These are phyloP conservation scores for Thielaviopsis musarum DNA, from an alignment of 2,329 filamentous ascomycete genomes.

Conservation along the genomic window DNA sequence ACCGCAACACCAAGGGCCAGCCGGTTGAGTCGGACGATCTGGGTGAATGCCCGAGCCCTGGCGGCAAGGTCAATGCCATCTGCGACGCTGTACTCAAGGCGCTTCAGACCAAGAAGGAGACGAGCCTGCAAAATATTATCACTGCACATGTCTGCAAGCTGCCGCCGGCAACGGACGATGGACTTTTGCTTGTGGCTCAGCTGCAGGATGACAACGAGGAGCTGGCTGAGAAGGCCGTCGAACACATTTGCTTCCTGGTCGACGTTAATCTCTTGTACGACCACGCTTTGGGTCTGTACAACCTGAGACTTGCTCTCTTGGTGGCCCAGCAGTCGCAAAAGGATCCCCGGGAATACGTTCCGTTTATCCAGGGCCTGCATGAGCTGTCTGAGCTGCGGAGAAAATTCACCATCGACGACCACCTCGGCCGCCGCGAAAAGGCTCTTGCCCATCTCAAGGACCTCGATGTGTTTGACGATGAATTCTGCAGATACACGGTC, in stretches of 20 bases:
- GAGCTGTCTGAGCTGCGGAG: slow-evolving; percentile 53
- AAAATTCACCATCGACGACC: slow-evolving; percentile 74
- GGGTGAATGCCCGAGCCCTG: slow-evolving; percentile 8
- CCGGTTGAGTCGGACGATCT: slow-evolving; percentile 7
- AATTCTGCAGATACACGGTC: slow-evolving; percentile 53
- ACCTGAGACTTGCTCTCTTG: slow-evolving; percentile 74
- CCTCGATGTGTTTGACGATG: slow-evolving; percentile 58
- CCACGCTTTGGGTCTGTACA: slow-evolving; percentile 75
- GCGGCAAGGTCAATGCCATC: slow-evolving; percentile 65
- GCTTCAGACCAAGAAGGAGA: slow-evolving; percentile 30
- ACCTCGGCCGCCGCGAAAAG: slow-evolving; percentile 60
- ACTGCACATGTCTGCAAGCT: slow-evolving; percentile 89
- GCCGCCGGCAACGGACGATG: slow-evolving; percentile 78
- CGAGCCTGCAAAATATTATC: slow-evolving; percentile 76
- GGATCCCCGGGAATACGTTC: slow-evolving; percentile 87
- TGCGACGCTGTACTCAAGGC: slow-evolving; percentile 68
- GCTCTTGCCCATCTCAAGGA: slow-evolving; percentile 62
- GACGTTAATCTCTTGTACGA: slow-evolving; percentile 89
- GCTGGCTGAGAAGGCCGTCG: slow-evolving; percentile 73
- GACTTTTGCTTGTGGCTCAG: slow-evolving; percentile 60
- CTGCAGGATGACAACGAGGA: slow-evolving; percentile 51
- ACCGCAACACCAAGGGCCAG: slow-evolving; percentile 58
- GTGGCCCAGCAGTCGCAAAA: slow-evolving; percentile 93
- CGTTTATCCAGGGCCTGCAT: slow-evolving; percentile 80
- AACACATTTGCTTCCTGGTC: slow-evolving; percentile 94